Base-by-base conservation (phyloP, 495 filamentous ascomycete genomes). In the Cercophora newfieldiana region DNA sequence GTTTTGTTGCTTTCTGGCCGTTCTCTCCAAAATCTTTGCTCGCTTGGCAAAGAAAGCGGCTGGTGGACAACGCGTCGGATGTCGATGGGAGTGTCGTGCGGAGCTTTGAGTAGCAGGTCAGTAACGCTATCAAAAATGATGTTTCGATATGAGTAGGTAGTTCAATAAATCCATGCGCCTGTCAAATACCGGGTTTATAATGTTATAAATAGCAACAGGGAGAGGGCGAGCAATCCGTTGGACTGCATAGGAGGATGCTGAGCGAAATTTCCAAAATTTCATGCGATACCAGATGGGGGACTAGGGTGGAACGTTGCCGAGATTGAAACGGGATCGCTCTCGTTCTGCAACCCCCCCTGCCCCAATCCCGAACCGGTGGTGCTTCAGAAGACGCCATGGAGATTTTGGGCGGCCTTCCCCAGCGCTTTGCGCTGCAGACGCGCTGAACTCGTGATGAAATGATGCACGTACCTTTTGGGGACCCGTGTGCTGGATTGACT, bases 301-400 rank as follows among this genome's bases (percentile, higher is more conserved):
- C 74, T 78, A 78, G 75, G 70, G 74, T 78, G 75, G 72, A 76
- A 78, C 75, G 69, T 66, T 76, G 75, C 74, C 75, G 75, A 78
- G 69, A 78, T 78, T 75, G 74, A 76, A 78, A 78, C 72, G 72
- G 75, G 69, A 70, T 68, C 67, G 69, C 64, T 69, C 67, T 68
- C 68, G 70, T 44, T 59, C 55, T 71, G 63, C 59, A 59, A 68
- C 28, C 69, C 69, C 72, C 54, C 69, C 69, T 63, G 67, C 60
- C 64, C 62, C 29, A 69, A 64, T 72, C 69, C 65, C 71, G 69
- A 68, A 66, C 64, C 49, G 51, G 73, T 64, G 67, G 61, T 63
- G 58, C 60, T 33, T 56, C 49, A 61, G 63, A 66, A 60, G 28
- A 59, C 37, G 14, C 33, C 53, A 19, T 54, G 61, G 59, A 63